Conservation (phyloP, 2,329 filamentous ascomycete species). For the Fusarium heterosporum region DNA sequence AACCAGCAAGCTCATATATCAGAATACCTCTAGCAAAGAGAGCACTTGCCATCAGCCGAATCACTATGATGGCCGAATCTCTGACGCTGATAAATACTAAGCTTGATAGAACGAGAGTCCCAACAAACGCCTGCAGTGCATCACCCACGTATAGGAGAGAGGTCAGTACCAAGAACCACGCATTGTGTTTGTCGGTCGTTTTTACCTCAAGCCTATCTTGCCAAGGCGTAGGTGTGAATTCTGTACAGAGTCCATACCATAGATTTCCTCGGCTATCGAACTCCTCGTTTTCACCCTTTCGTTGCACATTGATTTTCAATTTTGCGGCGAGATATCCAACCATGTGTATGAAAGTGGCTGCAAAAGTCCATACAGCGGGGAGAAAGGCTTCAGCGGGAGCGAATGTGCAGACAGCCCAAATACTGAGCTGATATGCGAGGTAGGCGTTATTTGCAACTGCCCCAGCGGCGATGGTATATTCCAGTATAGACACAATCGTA, state of each 20-base stretch:
- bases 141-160: conserved; percentile 25
- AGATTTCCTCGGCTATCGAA: background rate
- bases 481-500: background rate
- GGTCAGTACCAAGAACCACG: conserved; percentile 18
- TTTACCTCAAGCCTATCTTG: conserved; percentile 7
- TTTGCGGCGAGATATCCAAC: conserved; percentile 5
- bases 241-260: background rate
- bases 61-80: conserved; percentile 25
- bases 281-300: background rate
- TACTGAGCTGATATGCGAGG: conserved; percentile 27
- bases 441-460: conserved; percentile 32
- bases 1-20: conserved; percentile 26
- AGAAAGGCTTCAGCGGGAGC: conserved; percentile 28
- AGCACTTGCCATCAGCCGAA: conserved; percentile 24
- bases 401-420: conserved; percentile 33
- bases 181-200: background rate
- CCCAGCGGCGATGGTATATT: conserved; percentile 14
- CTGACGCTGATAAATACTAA: conserved; percentile 33
- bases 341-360: conserved; percentile 4
- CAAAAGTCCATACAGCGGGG: conserved; percentile 19
- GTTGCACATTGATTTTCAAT: conserved; percentile 1
- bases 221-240: conserved; percentile 17
- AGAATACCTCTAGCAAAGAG: conserved; percentile 20
- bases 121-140: conserved; percentile 27
- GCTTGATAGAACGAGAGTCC: conserved; percentile 30